Base-by-base conservation (phyloP, 1,284 basidiomycete genomes). In the Fomitopsis schrenkii region DNA sequence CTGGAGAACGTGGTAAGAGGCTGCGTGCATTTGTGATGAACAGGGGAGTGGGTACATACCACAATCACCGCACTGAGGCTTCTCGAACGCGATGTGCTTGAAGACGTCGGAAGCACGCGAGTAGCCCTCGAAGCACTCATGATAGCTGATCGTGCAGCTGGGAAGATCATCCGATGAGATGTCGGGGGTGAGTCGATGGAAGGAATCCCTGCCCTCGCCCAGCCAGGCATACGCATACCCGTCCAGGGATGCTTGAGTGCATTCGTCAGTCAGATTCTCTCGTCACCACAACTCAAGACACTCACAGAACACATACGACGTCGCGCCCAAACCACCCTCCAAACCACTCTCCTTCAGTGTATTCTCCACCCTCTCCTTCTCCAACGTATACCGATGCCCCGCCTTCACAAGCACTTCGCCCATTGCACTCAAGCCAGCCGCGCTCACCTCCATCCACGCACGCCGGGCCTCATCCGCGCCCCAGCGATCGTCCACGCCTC, bases 61-160 rank as follows among this genome's bases (percentile, higher is more conserved):
- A 68, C 81, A 83, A 64, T 83, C 82, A 17, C 81, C 82, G 62
- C 82, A 83, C 17, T 74, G 61, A 0, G 75, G 71, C 15, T 74
- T 66, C n/a, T 72, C 68, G 67, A 83, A 83, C 0, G 81, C 75
- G 44, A 83, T 70, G 36, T 77, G 71, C 67, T 76, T 80, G 71
- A 83, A 82, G 67, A 82, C 74, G 10, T 64, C 68, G 55, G 67
- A 69, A 33, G 70, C 70, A 17, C 55, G 59, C 3, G 60, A 59
- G 33, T 63, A 48, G 5, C 59, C 64, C n/a, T 55, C 59, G 48
- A 72, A 71, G 61, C 71, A 72, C 52, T 66, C 62, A 12, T 64
- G 58, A 35, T 62, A 66, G 57, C 62, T 61, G 56, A 72, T 66
- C 9, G 54, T 57, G 63, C 71, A 72, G 30, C 42, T 35, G 14